phyloP scores from a whole-genome alignment of 2,329 filamentous ascomycete genomes.

The Lasiodiplodia gonubiensis region DNA sequence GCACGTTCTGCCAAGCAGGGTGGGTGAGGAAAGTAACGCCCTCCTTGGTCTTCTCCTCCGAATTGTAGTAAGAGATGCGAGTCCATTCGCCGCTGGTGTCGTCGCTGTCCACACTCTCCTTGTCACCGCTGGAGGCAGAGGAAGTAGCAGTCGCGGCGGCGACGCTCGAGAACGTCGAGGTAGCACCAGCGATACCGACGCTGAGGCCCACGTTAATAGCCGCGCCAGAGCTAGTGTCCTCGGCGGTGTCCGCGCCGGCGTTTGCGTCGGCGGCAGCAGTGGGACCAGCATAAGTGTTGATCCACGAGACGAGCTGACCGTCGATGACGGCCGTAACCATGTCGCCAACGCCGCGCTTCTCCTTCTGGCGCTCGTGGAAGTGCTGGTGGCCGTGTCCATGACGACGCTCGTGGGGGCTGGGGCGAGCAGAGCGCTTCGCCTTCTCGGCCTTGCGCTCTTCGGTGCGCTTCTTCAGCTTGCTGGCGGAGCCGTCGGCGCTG shows the following conservation, averaged over 20 bases:
- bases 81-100: constrained; percentile 34
- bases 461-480: constrained; percentile 27
- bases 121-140: constrained; percentile 33
- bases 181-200: not conserved
- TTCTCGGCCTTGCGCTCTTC: constrained; percentile 40
- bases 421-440: constrained; percentile 35
- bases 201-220: constrained; percentile 32
- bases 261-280: constrained; percentile 32
- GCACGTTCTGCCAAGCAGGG: not conserved
- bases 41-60: constrained; percentile 30
- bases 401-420: constrained; percentile 35
- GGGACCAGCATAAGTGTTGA: constrained; percentile 58
- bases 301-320: constrained; percentile 63
- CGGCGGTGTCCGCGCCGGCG: constrained; percentile 22
- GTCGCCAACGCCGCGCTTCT: constrained; percentile 58
- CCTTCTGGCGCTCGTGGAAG: constrained; percentile 51
- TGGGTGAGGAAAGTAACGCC: constrained; percentile 25
- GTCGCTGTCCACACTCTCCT: constrained; percentile 16
- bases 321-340: constrained; percentile 64
- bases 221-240: constrained; percentile 1
- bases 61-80: constrained; percentile 45
- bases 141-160: constrained; percentile 30
- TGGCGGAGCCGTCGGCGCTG: constrained; percentile 50
- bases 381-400: constrained; percentile 58
- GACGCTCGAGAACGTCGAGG: not conserved